These are phyloP conservation scores for Xylaria longipes DNA, from an alignment of 495 filamentous ascomycete genomes.

Conservation along the genomic window DNA sequence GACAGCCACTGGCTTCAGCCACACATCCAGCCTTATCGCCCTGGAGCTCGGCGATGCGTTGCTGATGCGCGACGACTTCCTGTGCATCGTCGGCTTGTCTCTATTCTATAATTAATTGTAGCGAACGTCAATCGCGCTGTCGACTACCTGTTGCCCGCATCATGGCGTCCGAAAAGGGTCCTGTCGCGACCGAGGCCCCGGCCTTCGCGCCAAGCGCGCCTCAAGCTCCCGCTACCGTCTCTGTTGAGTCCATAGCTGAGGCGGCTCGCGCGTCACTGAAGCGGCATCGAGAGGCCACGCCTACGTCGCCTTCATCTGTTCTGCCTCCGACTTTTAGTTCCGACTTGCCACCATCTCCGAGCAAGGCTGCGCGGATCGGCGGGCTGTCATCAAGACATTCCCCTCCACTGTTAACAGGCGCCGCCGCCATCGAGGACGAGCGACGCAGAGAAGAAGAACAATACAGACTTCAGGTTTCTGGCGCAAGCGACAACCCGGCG, in stretches of 20 bases:
- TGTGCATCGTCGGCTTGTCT: conserved; percentile 31
- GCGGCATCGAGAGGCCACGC: conserved; percentile 54
- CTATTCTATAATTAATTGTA: conserved; percentile 33
- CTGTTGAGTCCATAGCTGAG: conserved; percentile 37
- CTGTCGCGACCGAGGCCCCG: conserved; percentile 52
- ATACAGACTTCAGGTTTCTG: conserved; percentile 42
- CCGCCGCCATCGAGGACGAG: conserved; percentile 63
- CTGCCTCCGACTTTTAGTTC: conserved; percentile 43
- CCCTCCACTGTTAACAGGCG: conserved; percentile 58
- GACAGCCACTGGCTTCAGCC: conserved; percentile 60
- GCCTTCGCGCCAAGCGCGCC: conserved; percentile 45
- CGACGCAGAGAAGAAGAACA: conserved; percentile 57
- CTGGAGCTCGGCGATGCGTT: conserved; percentile 49
- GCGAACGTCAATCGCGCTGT: conserved; percentile 30
- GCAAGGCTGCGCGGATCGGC: conserved; percentile 59
- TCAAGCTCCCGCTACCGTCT: conserved; percentile 38
- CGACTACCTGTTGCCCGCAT: conserved; percentile 27
- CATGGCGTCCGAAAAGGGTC: conserved; percentile 56
- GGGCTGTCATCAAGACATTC: conserved; percentile 54
- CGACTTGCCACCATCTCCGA: conserved; percentile 57
- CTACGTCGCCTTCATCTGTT: conserved; percentile 46
- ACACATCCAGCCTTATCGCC: conserved; percentile 50
- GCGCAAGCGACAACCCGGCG: conserved; percentile 59
- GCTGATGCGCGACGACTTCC: conserved; percentile 43
- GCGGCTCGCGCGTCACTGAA: conserved; percentile 55